Evolutionary conservation across 2,329 filamentous ascomycete species (phyloP).

Genomic region (Daldinia eschscholtzii): DNA sequence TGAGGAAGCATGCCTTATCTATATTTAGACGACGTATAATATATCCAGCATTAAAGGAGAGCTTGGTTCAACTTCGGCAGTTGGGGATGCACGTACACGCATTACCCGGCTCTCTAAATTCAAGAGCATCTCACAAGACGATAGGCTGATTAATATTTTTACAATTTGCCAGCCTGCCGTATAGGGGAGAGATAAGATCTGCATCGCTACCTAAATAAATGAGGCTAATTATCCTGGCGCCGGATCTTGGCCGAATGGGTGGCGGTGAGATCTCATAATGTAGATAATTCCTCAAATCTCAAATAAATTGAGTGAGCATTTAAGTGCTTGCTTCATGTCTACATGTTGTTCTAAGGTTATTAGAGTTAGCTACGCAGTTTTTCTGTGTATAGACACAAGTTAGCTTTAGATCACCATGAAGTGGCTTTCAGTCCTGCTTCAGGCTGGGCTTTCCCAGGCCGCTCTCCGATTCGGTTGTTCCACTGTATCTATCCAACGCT

Average conservation of each 20-base stretch:
- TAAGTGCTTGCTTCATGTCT: background rate
- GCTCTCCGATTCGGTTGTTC: conserved; percentile 40
- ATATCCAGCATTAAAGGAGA: background rate
- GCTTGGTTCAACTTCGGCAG: background rate
- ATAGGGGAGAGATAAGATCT: background rate
- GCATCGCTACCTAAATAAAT: background rate
- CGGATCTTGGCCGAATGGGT: conserved; percentile 9
- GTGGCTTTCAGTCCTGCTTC: conserved; percentile 29
- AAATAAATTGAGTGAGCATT: background rate
- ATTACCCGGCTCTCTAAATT: conserved; percentile 6
- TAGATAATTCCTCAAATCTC: background rate
- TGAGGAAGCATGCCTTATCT: background rate
- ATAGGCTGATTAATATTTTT: conserved; percentile 13
- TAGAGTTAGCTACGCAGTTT: background rate
- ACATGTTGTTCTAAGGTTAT: background rate
- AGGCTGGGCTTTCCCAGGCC: conserved; percentile 30
- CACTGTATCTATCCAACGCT: conserved; percentile 37
- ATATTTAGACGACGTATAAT: background rate
- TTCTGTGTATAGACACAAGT: background rate
- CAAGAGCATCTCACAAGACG: background rate
- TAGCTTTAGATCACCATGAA: conserved; percentile 28
- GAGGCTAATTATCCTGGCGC: conserved; percentile 21
- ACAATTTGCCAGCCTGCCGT: background rate
- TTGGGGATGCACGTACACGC: background rate
- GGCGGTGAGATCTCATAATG: background rate